A percentile compares a stretch with the other conserved stretches of the same genome.
Conservation (phyloP, 331 rosid species). For the Arachis monticola region DNA sequence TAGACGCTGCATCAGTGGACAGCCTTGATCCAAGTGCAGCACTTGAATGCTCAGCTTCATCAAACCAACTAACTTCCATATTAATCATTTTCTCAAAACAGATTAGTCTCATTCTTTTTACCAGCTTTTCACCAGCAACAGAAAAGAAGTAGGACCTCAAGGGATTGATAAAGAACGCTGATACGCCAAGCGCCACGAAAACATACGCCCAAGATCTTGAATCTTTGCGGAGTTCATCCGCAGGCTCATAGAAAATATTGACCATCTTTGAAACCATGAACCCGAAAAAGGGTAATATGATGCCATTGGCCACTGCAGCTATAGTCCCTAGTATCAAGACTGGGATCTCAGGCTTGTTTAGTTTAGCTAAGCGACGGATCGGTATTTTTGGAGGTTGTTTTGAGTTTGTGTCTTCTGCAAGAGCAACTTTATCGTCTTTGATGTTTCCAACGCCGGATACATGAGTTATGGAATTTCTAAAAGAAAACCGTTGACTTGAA, state of each 20-base stretch:
- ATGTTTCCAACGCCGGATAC: constrained; percentile 38
- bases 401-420: constrained; percentile 11
- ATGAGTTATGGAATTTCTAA: constrained; percentile 44
- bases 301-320: constrained; percentile 61
- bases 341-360: constrained; percentile 81
- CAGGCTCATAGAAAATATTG: constrained; percentile 54
- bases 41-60: constrained; percentile 65
- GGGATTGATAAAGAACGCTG: constrained; percentile 47
- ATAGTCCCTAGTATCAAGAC: constrained; percentile 57
- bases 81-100: constrained; percentile 68
- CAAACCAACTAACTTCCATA: constrained; percentile 80
- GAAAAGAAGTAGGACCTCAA: constrained; percentile 57
- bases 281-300: constrained; percentile 59
- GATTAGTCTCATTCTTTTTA: constrained; percentile 5
- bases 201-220: constrained; percentile 63
- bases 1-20: constrained; percentile 65
- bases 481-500: constrained; percentile 43
- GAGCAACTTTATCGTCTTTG: constrained; percentile 15
- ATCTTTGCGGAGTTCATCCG: constrained; percentile 54
- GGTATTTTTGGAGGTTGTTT: constrained; percentile 43
- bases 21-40: constrained; percentile 76
- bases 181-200: constrained; percentile 52
- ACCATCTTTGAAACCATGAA: constrained; percentile 50
- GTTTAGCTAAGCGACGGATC: constrained; percentile 62
- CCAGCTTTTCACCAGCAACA: constrained; percentile 48